A percentile compares a stretch with the other conserved stretches of the same genome.
Conservation (phyloP, 257 asterid species). For the Datura wrightii region DNA sequence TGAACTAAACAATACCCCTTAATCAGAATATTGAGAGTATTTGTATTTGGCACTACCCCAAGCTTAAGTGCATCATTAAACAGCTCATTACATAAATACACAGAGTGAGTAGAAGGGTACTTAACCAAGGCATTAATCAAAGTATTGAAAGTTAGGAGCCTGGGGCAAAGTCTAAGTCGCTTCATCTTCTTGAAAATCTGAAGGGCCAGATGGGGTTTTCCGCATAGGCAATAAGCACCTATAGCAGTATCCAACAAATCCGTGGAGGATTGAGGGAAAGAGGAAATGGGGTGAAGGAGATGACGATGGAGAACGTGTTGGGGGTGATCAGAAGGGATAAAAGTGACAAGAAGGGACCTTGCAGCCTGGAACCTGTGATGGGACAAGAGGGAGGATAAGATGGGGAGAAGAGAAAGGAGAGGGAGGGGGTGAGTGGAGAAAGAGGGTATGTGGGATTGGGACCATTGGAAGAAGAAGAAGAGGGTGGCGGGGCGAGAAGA, state of each 20-base stretch:
- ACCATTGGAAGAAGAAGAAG: slow-evolving; percentile 11
- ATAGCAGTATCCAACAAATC: slow-evolving; percentile 7
- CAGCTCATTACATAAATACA: neutral
- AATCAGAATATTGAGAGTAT: neutral
- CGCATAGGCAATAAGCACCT: slow-evolving; percentile 14
- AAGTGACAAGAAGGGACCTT: slow-evolving; percentile 17
- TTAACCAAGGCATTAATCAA: neutral
- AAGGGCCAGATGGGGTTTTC: neutral
- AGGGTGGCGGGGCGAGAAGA: slow-evolving; percentile 2
- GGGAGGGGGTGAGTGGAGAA: neutral
- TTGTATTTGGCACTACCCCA: neutral
- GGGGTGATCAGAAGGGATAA: slow-evolving; percentile 2
- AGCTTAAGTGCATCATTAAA: neutral
- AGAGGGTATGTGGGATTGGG: slow-evolving; percentile 10
- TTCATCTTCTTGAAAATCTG: slow-evolving; percentile 21
- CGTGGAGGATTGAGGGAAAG: neutral
- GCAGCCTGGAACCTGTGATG: neutral
- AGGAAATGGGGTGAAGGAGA: neutral
- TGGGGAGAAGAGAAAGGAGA: neutral
- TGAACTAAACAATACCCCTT: neutral
- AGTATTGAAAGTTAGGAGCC: neutral
- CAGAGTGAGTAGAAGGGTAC: slow-evolving; percentile 20
- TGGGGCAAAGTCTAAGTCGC: neutral
- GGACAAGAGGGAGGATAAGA: neutral
- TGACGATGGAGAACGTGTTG: neutral